Evolutionary conservation across 805 yeast genomes (phyloP).

Genomic region (Pichia deserticola): DNA sequence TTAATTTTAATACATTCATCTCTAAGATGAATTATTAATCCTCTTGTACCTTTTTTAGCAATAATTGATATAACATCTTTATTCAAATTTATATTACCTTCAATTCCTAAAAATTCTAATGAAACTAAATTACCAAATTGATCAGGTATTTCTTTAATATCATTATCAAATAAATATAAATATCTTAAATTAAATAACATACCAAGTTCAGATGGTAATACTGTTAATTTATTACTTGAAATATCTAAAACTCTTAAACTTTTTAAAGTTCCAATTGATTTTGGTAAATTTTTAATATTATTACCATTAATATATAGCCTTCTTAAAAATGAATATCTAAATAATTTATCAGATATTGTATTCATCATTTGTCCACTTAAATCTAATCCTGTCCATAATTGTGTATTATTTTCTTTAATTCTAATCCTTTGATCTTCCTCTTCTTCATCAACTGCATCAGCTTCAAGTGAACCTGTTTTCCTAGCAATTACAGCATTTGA

Average conservation of each 20-base stretch:
- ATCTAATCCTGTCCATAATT: constrained; percentile 92
- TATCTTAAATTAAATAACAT: constrained; percentile 71
- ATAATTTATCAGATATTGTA: constrained; percentile 62
- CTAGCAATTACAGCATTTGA: constrained; percentile 27
- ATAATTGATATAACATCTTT: constrained; percentile 55
- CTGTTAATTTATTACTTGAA: constrained; percentile 64
- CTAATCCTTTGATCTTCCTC: constrained; percentile 61
- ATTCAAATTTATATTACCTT: constrained; percentile 78
- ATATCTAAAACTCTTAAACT: constrained; percentile 79
- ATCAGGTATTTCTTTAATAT: constrained; percentile 64
- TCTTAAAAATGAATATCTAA: constrained; percentile 77
- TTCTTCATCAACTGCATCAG: constrained; percentile 43
- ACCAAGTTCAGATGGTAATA: constrained; percentile 82
- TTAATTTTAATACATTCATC: constrained; percentile 68
- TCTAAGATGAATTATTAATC: constrained; percentile 69
- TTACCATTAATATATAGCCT: constrained; percentile 85
- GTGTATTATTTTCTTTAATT: constrained; percentile 55
- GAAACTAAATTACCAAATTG: constrained; percentile 83
- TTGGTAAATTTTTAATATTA: constrained; percentile 60
- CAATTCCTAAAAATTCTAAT: constrained; percentile 81
- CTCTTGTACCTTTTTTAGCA: constrained; percentile 78
- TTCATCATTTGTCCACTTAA: constrained; percentile 81
- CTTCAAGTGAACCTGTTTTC: constrained; percentile 23
- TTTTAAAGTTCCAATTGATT: constrained; percentile 55
- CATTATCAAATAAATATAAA: constrained; percentile 82